Evolutionary conservation across 306 rosid species (phyloP), one percentile per base, ranked within the genome.

Genomic region (Arachis stenosperma): DNA sequence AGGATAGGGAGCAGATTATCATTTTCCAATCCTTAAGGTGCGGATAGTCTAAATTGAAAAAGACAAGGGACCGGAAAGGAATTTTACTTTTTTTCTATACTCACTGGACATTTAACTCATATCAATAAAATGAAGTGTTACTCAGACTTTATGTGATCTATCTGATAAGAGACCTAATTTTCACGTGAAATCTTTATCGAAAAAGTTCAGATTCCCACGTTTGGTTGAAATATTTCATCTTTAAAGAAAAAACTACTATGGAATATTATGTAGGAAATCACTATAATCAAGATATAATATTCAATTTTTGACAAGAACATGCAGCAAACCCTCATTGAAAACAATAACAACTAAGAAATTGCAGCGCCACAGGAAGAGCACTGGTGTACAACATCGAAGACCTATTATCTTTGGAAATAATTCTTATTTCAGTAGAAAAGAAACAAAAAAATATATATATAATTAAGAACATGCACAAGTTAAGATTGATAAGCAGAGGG

Each of bases 151-250:
- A 2, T 7, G 11, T 11, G 48, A 42, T 17, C 5, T 5, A 39
- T 51, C 33, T 17, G 40, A 46, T 59, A 6, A 1, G 40, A 63
- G 56, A 22, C 29, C 3, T 60, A 60, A 73, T 67, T 77, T 67
- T 77, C 65, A 55, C 74, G 9, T 55, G 33, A 50, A 82, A 63
- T 69, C 12, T 30, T 29, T 8, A 13, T 55, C 11, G 60, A 50
- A 41, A 43, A 11, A 48, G n/a, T 7, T 47, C 60, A 73, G 53
- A 53, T 43, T 2, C 47, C 44, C 6, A 36, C 6, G 53, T 3
- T 66, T 8, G 14, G 65, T 47, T 8, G 42, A 39, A 14, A 7
- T 56, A 2, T 51, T 14, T 9, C 69, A 54, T 11, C 54, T 6
- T 62, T 48, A 10, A 11, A 51, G 52, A 51, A 48, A 40, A 29